These are phyloP conservation scores for Colletotrichum aenigma DNA, from an alignment of 2,329 filamentous ascomycete genomes.

Conservation along the genomic window DNA sequence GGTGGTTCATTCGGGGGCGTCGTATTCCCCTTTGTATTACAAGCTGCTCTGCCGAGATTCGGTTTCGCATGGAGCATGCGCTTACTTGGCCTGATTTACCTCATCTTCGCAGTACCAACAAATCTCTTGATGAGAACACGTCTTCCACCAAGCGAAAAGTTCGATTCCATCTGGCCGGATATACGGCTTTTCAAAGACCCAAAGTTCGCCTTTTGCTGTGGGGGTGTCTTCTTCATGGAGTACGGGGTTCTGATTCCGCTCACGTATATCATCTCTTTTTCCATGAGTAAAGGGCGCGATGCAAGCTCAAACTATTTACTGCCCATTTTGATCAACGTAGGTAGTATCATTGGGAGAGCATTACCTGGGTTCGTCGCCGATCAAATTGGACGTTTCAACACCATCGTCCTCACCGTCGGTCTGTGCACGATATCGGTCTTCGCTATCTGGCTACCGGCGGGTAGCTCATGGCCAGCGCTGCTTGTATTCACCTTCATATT, in stretches of 20 bases:
- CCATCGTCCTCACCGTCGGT: conserved; percentile 70
- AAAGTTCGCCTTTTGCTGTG: conserved; percentile 66
- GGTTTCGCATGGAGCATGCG: conserved; percentile 50
- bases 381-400: conserved; percentile 83
- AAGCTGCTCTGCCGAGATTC: conserved; percentile 22
- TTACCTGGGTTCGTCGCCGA: conserved; percentile 82
- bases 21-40: conserved; percentile 62
- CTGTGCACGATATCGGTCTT: neutral
- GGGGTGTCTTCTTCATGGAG: conserved; percentile 73
- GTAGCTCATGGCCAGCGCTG: neutral
- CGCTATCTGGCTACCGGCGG: neutral
- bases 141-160: conserved; percentile 61
- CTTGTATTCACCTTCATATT: neutral
- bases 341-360: conserved; percentile 78
- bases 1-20: conserved; percentile 76
- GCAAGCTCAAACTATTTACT: conserved; percentile 74
- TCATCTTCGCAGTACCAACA: conserved; percentile 47
- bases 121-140: conserved; percentile 59
- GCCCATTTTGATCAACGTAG: conserved; percentile 82
- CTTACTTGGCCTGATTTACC: conserved; percentile 50
- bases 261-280: conserved; percentile 80
- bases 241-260: conserved; percentile 82
- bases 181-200: conserved; percentile 66
- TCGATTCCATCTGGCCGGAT: conserved; percentile 63
- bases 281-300: conserved; percentile 67